Percentiles rank a stretch among this genome's conserved stretches.
phyloP scores from a whole-genome alignment of 257 asterid species.

The Anisodus tanguticus region DNA sequence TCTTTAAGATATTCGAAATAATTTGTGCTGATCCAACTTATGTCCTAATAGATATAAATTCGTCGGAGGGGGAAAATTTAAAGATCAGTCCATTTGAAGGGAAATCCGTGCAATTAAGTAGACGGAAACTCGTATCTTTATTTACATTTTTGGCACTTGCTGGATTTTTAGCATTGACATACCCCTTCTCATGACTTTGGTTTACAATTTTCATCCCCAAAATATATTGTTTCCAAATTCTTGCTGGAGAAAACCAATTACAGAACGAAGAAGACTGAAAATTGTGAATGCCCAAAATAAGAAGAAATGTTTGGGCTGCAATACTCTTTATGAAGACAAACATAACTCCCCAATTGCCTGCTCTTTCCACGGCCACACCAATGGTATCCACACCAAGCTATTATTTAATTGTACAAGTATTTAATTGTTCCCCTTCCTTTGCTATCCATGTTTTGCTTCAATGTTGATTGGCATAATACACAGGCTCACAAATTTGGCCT shows the following conservation, averaged over 20 bases:
- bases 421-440: no score
- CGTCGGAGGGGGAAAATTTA: no score
- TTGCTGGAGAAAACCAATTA: not conserved
- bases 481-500: no score
- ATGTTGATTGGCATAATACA: no score
- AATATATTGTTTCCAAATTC: not conserved
- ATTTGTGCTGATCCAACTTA: no score
- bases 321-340: constrained; percentile 40
- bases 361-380: constrained; percentile 53
- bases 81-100: no score
- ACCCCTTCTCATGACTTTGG: not conserved
- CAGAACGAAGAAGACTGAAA: constrained; percentile 38
- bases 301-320: constrained; percentile 70
- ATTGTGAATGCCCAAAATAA: constrained; percentile 40
- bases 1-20: no score
- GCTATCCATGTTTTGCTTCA: not conserved
- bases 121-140: no score
- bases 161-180: no score
- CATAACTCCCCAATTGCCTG: not conserved
- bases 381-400: constrained; percentile 38
- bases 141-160: not conserved
- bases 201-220: not conserved
- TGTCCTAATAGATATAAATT: no score
- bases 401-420: no score
- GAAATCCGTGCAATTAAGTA: no score